Conservation (phyloP, 2,329 filamentous ascomycete species). For the Ascosphaera apis region DNA sequence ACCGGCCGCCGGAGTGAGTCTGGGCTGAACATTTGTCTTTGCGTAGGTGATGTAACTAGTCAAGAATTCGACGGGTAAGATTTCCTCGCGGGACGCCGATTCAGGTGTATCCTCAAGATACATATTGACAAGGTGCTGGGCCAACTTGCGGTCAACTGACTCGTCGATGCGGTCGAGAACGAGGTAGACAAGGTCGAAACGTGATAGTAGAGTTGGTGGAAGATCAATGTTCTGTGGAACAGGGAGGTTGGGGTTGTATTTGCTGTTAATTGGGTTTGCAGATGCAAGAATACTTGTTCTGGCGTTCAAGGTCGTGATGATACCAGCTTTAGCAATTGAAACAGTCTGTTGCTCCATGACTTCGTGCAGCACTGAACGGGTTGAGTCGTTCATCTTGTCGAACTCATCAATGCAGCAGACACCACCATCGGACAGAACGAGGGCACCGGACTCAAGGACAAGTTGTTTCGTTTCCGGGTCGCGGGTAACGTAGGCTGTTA, state of each 20-base stretch:
- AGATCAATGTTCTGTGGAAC: constrained; percentile 97
- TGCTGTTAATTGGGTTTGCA: constrained; percentile 91
- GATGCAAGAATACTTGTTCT: constrained; percentile 89
- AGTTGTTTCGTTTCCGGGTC: constrained; percentile 52
- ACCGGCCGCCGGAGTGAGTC: constrained; percentile 57
- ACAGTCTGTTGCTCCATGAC: constrained; percentile 66
- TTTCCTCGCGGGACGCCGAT: constrained; percentile 52
- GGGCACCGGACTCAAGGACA: constrained; percentile 50
- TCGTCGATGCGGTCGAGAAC: constrained; percentile 90
- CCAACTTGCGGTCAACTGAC: constrained; percentile 64
- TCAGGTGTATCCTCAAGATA: constrained; percentile 90
- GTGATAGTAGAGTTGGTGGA: constrained; percentile 76
- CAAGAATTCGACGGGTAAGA: constrained; percentile 81
- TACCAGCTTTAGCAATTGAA: constrained; percentile 55
- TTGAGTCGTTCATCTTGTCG: constrained; percentile 58
- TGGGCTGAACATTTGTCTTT: constrained; percentile 62
- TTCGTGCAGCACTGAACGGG: constrained; percentile 52
- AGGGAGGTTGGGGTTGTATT: constrained; percentile 87
- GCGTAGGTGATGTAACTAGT: constrained; percentile 96
- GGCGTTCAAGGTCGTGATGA: constrained; percentile 77
- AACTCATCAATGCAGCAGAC: constrained; percentile 63
- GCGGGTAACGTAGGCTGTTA: constrained; percentile 55
- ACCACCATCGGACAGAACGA: constrained; percentile 52
- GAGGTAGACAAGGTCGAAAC: constrained; percentile 92
- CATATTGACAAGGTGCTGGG: constrained; percentile 83